phyloP scores from a whole-genome alignment of 1,139 yeast species.

The Hyphopichia wangnamkhiaoensis region DNA sequence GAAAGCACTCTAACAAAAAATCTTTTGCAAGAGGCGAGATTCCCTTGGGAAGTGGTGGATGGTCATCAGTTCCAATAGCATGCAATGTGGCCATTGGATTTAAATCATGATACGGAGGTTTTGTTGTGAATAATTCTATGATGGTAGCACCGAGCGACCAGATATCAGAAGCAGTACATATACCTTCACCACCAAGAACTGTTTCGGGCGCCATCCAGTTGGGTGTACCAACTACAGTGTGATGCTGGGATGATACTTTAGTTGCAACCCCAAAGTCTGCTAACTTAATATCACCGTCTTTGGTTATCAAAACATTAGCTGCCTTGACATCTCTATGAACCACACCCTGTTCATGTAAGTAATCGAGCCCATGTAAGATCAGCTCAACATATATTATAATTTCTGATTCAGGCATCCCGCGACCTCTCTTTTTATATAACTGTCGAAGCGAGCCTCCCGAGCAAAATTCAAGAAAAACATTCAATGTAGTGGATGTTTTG shows the following conservation, averaged over 20 bases:
- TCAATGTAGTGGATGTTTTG: conserved; percentile 63
- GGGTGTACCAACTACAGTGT: conserved; percentile 65
- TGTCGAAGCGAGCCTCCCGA: conserved; percentile 83
- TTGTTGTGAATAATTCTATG: conserved; percentile 79
- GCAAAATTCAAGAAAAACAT: conserved; percentile 75
- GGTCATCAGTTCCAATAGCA: conserved; percentile 85
- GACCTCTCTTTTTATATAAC: conserved; percentile 57
- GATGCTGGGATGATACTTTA: conserved; percentile 43
- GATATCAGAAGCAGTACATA: conserved; percentile 82
- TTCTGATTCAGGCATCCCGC: conserved; percentile 58
- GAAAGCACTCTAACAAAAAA: conserved; percentile 75
- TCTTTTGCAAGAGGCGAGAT: conserved; percentile 57
- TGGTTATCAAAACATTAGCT: conserved; percentile 68
- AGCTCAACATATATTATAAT: conserved; percentile 65
- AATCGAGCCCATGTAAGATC: conserved; percentile 71
- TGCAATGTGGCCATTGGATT: conserved; percentile 88
- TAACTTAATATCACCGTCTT: conserved; percentile 60
- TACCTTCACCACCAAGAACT: conserved; percentile 73
- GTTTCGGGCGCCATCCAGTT: conserved; percentile 92
- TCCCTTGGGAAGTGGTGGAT: conserved; percentile 73
- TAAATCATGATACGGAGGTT: conserved; percentile 83
- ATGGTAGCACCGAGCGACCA: conserved; percentile 98
- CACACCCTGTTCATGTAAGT: conserved; percentile 70
- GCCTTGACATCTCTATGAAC: conserved; percentile 81
- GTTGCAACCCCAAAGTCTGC: conserved; percentile 86